phyloP scores from a whole-genome alignment of 2,329 filamentous ascomycete genomes.

The Aspergillus sp. region DNA sequence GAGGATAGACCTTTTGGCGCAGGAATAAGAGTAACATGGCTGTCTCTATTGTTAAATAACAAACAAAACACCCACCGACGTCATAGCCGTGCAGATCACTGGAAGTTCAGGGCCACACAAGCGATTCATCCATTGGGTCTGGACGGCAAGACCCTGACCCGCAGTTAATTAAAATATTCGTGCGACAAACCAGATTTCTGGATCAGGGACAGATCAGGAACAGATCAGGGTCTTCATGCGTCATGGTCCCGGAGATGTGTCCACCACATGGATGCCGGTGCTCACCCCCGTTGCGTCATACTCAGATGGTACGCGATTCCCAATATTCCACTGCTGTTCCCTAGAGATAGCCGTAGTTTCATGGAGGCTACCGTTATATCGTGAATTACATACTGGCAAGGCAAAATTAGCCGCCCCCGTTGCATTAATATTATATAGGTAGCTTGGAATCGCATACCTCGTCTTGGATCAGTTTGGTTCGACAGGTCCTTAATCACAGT shows the following conservation, averaged over 20 bases:
- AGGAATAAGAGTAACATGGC: background rate
- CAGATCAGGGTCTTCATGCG: background rate
- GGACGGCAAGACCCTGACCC: background rate
- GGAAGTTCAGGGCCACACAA: background rate
- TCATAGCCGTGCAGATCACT: background rate
- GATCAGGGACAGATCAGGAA: background rate
- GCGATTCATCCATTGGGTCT: background rate
- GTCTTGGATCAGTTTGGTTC: too few species aligned
- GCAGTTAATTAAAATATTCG: background rate
- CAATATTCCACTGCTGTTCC: too few species aligned
- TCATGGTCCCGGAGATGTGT: background rate
- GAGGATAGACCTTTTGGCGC: background rate
- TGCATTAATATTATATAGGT: too few species aligned
- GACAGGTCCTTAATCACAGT: too few species aligned
- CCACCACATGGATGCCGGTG: background rate
- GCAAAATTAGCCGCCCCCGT: too few species aligned
- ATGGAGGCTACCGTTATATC: too few species aligned
- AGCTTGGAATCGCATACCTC: too few species aligned
- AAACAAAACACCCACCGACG: background rate
- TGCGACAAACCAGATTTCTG: background rate
- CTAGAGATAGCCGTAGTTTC: too few species aligned
- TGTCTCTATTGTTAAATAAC: background rate
- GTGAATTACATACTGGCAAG: too few species aligned
- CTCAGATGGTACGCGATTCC: background rate
- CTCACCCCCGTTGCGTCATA: background rate